phyloP scores from a whole-genome alignment of 225 moss, liverwort and hornwort genomes.

The Marchantia polymorpha region DNA sequence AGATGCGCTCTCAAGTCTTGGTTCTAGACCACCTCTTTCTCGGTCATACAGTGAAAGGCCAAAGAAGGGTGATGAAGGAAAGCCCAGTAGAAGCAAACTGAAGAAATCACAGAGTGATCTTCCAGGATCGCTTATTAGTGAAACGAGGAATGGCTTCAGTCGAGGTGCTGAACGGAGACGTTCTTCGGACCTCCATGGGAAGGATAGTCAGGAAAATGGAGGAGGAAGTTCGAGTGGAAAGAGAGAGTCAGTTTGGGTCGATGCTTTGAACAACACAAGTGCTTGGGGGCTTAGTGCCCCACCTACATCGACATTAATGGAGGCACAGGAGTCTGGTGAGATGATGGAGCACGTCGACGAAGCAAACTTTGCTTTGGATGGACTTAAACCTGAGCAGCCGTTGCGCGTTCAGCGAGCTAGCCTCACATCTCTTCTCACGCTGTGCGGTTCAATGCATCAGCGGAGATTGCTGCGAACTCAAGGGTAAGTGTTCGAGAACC shows the following conservation, averaged over 20 bases:
- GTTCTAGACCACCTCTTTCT: conserved; percentile 29
- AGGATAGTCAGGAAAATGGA: conserved; percentile 50
- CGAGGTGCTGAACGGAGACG: conserved; percentile 27
- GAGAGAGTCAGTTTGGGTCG: conserved; percentile 52
- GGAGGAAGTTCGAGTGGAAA: conserved; percentile 45
- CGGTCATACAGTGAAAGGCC: conserved; percentile 38
- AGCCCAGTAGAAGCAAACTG: conserved; percentile 31
- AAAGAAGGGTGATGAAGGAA: conserved; percentile 27
- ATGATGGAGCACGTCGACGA: conserved; percentile 99
- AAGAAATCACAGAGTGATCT: conserved; percentile 27
- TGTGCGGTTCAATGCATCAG: conserved; percentile 94
- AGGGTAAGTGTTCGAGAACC: conserved; percentile 49
- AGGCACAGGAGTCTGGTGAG: conserved; percentile 98
- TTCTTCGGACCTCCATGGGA: conserved; percentile 24
- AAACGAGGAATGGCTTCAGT: conserved; percentile 10
- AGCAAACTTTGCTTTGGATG: conserved; percentile 98
- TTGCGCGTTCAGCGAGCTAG: conserved; percentile 97
- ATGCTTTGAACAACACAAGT: conserved; percentile 46
- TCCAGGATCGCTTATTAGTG: conserved; percentile 20
- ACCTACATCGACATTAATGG: conserved; percentile 82
- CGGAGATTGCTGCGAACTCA: conserved; percentile 90
- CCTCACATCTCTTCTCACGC: conserved; percentile 83
- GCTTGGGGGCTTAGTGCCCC: conserved; percentile 73
- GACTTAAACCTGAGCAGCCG: conserved; percentile 82
- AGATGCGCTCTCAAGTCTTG: conserved; percentile 29